Conservation (phyloP, 2,329 filamentous ascomycete species). For the Dactylellina leptospora region DNA sequence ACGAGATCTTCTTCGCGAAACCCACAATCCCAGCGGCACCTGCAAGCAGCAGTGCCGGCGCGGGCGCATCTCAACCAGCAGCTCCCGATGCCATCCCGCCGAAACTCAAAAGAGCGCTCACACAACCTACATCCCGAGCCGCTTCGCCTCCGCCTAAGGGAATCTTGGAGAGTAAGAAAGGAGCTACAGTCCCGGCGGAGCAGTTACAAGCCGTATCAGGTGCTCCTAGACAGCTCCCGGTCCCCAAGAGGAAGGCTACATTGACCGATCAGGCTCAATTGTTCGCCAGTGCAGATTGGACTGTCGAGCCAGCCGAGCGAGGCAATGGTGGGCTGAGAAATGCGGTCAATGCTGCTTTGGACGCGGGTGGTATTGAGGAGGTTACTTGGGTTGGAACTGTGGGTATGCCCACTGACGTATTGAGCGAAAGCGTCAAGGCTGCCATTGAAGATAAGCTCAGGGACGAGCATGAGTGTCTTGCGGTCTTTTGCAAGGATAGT, state of each 20-base stretch:
- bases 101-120: conserved; percentile 48
- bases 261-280: conserved; percentile 71
- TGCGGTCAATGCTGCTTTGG: conserved; percentile 79
- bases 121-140: conserved; percentile 57
- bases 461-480: conserved; percentile 81
- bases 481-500: conserved; percentile 86
- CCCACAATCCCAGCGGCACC: conserved; percentile 16
- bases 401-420: conserved; percentile 89
- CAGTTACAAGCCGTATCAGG: conserved; percentile 47
- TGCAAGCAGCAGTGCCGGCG: too few species aligned
- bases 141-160: conserved; percentile 55
- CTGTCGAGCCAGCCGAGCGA: conserved; percentile 82
- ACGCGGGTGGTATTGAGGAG: conserved; percentile 74
- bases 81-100: conserved; percentile 28
- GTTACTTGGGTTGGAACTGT: conserved; percentile 91
- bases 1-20: conserved; percentile 43
- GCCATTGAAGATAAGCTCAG: conserved; percentile 84
- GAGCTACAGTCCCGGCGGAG: conserved; percentile 22
- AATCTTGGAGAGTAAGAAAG: conserved; percentile 53
- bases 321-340: conserved; percentile 93
- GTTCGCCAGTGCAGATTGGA: conserved; percentile 83
- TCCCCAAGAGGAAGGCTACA: conserved; percentile 60
- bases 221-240: conserved; percentile 52
- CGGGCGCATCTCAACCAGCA: background rate
- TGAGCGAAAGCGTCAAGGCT: conserved; percentile 77